phyloP scores from a whole-genome alignment of 2,329 filamentous ascomycete species.

The Cephalotrichum gorgonifer region DNA sequence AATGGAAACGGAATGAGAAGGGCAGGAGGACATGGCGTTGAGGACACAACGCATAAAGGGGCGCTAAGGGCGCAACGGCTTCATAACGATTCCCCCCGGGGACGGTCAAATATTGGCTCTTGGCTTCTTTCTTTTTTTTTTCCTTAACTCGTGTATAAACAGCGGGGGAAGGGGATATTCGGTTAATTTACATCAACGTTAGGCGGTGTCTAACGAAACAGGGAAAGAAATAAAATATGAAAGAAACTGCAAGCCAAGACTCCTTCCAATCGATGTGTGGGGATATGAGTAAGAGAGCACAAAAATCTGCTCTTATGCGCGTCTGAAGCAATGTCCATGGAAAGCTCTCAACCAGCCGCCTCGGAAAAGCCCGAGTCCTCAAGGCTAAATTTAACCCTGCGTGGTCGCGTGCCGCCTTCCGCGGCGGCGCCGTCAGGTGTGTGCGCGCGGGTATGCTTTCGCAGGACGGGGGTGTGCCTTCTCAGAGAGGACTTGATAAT shows the following conservation, averaged over 20 bases:
- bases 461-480: neutral
- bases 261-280: too few relatives aligned
- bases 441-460: too few relatives aligned
- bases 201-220: neutral
- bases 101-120: too few relatives aligned
- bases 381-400: neutral
- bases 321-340: neutral
- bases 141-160: neutral
- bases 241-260: neutral
- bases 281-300: neutral
- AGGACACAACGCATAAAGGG: too few relatives aligned
- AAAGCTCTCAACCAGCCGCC: too few relatives aligned
- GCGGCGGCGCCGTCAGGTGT: neutral
- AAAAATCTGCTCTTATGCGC: neutral
- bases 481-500: neutral
- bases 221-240: neutral
- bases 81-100: neutral
- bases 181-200: neutral
- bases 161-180: neutral
- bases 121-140: too few relatives aligned
- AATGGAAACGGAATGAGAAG: neutral
- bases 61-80: neutral
- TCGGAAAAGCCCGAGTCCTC: neutral
- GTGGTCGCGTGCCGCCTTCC: neutral
- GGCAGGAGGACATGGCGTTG: neutral